These are phyloP conservation scores for Penicillium sp. DNA, from an alignment of 2,329 filamentous ascomycete genomes.

Conservation along the genomic window DNA sequence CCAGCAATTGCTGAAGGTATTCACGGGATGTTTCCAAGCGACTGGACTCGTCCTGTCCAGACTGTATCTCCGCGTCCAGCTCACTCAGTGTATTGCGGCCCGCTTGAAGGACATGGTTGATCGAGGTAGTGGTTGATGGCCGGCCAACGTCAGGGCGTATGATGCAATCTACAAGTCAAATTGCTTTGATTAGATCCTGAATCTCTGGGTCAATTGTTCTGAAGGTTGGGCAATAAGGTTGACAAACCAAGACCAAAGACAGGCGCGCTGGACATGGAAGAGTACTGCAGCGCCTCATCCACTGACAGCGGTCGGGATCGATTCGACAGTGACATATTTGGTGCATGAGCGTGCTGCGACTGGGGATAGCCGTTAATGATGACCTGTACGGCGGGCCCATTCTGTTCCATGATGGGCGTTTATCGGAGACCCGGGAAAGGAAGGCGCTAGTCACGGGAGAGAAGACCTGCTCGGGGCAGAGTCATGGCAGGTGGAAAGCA, in stretches of 20 bases:
- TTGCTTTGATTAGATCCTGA: slow-evolving; percentile 22
- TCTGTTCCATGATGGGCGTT: slow-evolving; percentile 39
- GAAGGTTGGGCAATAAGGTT: slow-evolving; percentile 2
- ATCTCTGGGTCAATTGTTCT: slow-evolving; percentile 2
- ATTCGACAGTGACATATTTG: slow-evolving; percentile 29
- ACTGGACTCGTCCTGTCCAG: slow-evolving; percentile 57
- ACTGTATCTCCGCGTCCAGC: slow-evolving; percentile 69
- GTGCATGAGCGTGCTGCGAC: slow-evolving; percentile 21
- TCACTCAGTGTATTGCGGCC: slow-evolving; percentile 60
- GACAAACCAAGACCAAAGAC: slow-evolving; percentile 46
- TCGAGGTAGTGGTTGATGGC: slow-evolving; percentile 40
- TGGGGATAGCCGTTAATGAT: slow-evolving; percentile 40
- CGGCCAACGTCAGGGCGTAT: slow-evolving; percentile 44
- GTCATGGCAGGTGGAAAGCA: slow-evolving; percentile 30
- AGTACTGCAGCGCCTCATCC: slow-evolving; percentile 50
- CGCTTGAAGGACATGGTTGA: slow-evolving; percentile 51
- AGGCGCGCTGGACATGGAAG: slow-evolving; percentile 51
- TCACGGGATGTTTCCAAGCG: slow-evolving; percentile 70
- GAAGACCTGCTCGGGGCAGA: slow-evolving; percentile 30
- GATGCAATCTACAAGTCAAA: slow-evolving; percentile 38
- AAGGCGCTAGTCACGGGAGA: slow-evolving; percentile 23
- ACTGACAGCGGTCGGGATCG: slow-evolving; percentile 42
- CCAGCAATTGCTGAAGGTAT: slow-evolving; percentile 73
- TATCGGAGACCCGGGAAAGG: slow-evolving; percentile 18
- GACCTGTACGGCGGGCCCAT: slow-evolving; percentile 43